A percentile compares a stretch with the other conserved stretches of the same genome.
Evolutionary conservation across 2,329 filamentous ascomycete genomes (phyloP).

Genomic region (Talaromyces amestolkiae): DNA sequence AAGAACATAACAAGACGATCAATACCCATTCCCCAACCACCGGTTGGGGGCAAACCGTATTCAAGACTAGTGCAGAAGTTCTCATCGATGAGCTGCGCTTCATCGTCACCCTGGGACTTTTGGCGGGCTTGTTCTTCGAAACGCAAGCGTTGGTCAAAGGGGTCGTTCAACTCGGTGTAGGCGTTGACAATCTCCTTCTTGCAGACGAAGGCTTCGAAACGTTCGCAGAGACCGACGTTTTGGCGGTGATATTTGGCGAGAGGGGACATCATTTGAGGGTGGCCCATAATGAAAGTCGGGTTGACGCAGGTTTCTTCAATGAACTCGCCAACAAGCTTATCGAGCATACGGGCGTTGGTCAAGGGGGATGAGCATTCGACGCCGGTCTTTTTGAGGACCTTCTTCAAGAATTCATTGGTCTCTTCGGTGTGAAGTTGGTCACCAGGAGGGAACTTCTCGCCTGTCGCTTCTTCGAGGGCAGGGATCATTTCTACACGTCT

Average conservation of each 20-base stretch:
- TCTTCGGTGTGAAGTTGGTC: slow-evolving; percentile 87
- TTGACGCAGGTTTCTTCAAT: slow-evolving; percentile 92
- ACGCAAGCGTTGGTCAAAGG: slow-evolving; percentile 86
- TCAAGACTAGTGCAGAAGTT: slow-evolving; percentile 89
- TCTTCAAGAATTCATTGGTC: slow-evolving; percentile 82
- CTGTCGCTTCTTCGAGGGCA: slow-evolving; percentile 80
- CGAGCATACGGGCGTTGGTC: slow-evolving; percentile 94
- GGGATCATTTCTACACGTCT: slow-evolving; percentile 93
- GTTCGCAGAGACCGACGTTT: slow-evolving; percentile 82
- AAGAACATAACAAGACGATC: slow-evolving; percentile 94
- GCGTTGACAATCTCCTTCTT: slow-evolving; percentile 97
- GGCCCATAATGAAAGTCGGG: slow-evolving; percentile 87
- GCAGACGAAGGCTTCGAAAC: slow-evolving; percentile 95
- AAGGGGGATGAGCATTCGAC: slow-evolving; percentile 86
- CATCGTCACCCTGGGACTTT: slow-evolving; percentile 95
- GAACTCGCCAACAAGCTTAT: slow-evolving; percentile 90
- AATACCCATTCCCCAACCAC: slow-evolving; percentile 94
- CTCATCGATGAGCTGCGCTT: slow-evolving; percentile 94
- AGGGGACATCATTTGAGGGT: slow-evolving; percentile 86
- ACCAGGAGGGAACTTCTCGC: slow-evolving; percentile 88
- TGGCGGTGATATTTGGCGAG: slow-evolving; percentile 91
- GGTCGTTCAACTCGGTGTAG: slow-evolving; percentile 97
- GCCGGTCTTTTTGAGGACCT: slow-evolving; percentile 81
- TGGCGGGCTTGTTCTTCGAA: slow-evolving; percentile 95
- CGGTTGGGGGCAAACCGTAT: slow-evolving; percentile 87